Percentiles rank a stretch among this genome's conserved stretches.
Conservation (phyloP, 2,329 filamentous ascomycete genomes). For the Onygena corvina region DNA sequence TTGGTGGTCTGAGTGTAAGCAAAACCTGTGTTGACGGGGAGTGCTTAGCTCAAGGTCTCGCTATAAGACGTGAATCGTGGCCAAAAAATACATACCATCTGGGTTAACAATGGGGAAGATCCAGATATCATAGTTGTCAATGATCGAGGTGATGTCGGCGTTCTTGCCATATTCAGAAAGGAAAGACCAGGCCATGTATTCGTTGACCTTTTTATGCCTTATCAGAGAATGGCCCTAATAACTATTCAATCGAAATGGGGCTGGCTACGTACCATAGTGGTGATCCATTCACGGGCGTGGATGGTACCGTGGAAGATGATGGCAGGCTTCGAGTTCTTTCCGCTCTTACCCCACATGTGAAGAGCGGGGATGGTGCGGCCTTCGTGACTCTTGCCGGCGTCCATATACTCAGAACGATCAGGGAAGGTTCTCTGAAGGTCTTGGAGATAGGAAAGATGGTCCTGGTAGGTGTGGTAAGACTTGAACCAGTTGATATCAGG, state of each 20-base stretch:
- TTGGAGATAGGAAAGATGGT: constrained; percentile 40
- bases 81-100: constrained; percentile 37
- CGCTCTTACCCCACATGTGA: constrained; percentile 42
- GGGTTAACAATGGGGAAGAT: constrained; percentile 53
- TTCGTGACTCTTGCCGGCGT: constrained; percentile 38
- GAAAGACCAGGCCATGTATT: constrained; percentile 44
- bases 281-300: constrained; percentile 51
- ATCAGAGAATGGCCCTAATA: neutral
- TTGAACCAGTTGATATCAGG: constrained; percentile 40
- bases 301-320: constrained; percentile 48
- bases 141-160: constrained; percentile 32
- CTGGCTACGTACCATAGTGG: constrained; percentile 35
- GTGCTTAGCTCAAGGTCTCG: neutral
- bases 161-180: constrained; percentile 36
- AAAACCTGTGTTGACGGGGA: constrained; percentile 37
- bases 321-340: constrained; percentile 39
- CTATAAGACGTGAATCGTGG: no score
- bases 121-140: constrained; percentile 55
- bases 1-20: constrained; percentile 45
- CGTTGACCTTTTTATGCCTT: constrained; percentile 19
- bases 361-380: constrained; percentile 37
- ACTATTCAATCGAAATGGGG: neutral
- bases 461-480: constrained; percentile 43
- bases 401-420: constrained; percentile 39
- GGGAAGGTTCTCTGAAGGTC: constrained; percentile 38